Evolutionary conservation across 345 rosid species (phyloP), one percentile per base, ranked within the genome.

Genomic region (Fremontodendron californicum): DNA sequence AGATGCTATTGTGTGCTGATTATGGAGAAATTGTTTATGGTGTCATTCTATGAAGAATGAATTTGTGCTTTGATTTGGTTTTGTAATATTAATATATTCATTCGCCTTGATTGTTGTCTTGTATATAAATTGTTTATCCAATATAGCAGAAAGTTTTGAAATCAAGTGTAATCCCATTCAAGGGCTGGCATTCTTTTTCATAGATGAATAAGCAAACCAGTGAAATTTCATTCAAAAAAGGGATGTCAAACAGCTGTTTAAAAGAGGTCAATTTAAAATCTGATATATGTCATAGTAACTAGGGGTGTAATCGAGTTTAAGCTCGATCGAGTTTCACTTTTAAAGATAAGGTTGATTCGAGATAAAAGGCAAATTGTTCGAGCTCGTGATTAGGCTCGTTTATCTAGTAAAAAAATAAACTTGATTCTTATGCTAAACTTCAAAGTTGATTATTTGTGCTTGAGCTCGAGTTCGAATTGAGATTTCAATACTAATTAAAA

Each of bases 1-100:
- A 35, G 55, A 74, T 49, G 67, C 16, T 82, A 37, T 49, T 58
- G 18, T 55, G 66, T 65, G 58, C 78, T 78, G 77, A 27, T 64
- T 39, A 31, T 55, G 61, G 31, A 54, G 60, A 54, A 54, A 54
- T 7, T 21, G 27, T 54, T 54, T 54, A 2, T 62, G n/a, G 67
- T 62, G 29, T 71, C 27, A 9, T n/a, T 49, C 37, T 49, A 29
- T 48, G 60, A 48, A 48, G 42, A 48, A 70, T 16, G 23, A 46
- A 48, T 71, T 16, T 25, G 42, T 71, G 60, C 5, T 31, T 71
- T 33, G 42, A 71, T 71, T 71, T 71, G 60, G 61, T 71, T 49
- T 31, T 71, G 74, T 71, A 49, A 48, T 71, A 23, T 70, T 18
- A 27, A 46, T 46, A 16, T 70, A 70, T 70, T 70, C 74, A 70